Percentiles rank a stretch among this genome's conserved stretches.
Evolutionary conservation across 1,284 basidiomycete genomes (phyloP).

Genomic region (Ceratobasidium sp.): DNA sequence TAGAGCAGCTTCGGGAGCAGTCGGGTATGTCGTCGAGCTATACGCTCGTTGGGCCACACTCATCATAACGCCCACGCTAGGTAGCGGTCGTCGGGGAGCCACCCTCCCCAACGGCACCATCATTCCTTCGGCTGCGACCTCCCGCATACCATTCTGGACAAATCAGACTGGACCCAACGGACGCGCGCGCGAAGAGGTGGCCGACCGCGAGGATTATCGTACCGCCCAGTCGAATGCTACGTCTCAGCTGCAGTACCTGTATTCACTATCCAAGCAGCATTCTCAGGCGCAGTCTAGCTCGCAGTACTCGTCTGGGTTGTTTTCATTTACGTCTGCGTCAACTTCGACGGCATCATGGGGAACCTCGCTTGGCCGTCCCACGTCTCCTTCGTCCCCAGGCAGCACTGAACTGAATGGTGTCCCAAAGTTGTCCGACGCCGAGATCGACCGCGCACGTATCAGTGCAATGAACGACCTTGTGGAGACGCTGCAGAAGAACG

Average conservation of each 20-base stretch:
- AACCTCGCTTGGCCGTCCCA: constrained; percentile 58
- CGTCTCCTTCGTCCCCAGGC: constrained; percentile 60
- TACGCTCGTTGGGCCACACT: background rate
- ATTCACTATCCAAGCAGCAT: constrained; percentile 29
- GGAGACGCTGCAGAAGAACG: constrained; percentile 74
- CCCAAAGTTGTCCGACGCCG: constrained; percentile 57
- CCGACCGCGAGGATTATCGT: constrained; percentile 38
- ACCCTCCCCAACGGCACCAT: constrained; percentile 19
- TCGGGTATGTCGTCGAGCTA: constrained; percentile 44
- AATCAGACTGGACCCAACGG: constrained; percentile 50
- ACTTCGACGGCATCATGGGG: constrained; percentile 65
- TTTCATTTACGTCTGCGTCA: constrained; percentile 60
- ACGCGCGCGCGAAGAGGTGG: constrained; percentile 37
- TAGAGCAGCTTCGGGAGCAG: constrained; percentile 66
- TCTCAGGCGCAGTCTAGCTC: constrained; percentile 29
- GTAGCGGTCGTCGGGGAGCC: constrained; percentile 42
- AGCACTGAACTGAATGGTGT: constrained; percentile 50
- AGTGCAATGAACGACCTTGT: constrained; percentile 76
- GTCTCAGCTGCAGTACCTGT: constrained; percentile 35
- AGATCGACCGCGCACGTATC: constrained; percentile 66
- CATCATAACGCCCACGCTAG: constrained; percentile 8
- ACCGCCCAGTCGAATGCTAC: constrained; percentile 40
- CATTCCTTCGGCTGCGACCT: constrained; percentile 54
- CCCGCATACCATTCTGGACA: constrained; percentile 58
- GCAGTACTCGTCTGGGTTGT: constrained; percentile 30